Evolutionary conservation across 345 rosid species (phyloP), one percentile per base, ranked within the genome.

Genomic region (Bretschneidera sinensis): DNA sequence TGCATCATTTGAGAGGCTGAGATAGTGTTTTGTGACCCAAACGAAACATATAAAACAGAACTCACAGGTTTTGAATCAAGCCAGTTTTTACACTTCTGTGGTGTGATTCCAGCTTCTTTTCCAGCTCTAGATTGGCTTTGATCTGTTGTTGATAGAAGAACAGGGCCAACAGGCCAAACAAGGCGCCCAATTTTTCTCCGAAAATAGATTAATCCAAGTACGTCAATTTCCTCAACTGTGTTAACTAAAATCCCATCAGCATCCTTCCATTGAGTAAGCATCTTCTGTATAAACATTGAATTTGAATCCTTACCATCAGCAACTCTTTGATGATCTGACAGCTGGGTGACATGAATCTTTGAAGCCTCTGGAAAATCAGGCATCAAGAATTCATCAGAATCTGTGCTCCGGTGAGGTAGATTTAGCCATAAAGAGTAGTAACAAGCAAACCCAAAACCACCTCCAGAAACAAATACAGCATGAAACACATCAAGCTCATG

Each of bases 381-480:
- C 55, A 85, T 0, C n/a, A n/a, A n/a, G n/a, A n/a, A n/a, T n/a
- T n/a, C n/a, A n/a, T n/a, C n/a, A n/a, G n/a, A n/a, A n/a, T 64
- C 50, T 0, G 22, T 20, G 13, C 65, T 57, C 55, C 61, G 55
- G 22, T 74, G 81, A 47, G 85, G 78, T 16, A 83, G 71, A 28
- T 63, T 64, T 15, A 55, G 23, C 85, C 88, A 85, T 18, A 77
- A 22, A n/a, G 88, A 85, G 64, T 67, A 74, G 24, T 76, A 83
- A 64, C 82, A 78, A 15, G 86, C 88, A 68, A 79, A 57, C 5
- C 91, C 88, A 45, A 51, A 85, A 17, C 81, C 84, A 31, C 86
- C 76, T 9, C 66, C 56, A 0, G 71, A 83, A 15, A 74, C 69
- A 57, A 83, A 85, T 1, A 85, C 63, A 85, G 67, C 47, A n/a